phyloP scores from a whole-genome alignment of 768 basidiomycete genomes.

The Suillus fuscotomentosus region DNA sequence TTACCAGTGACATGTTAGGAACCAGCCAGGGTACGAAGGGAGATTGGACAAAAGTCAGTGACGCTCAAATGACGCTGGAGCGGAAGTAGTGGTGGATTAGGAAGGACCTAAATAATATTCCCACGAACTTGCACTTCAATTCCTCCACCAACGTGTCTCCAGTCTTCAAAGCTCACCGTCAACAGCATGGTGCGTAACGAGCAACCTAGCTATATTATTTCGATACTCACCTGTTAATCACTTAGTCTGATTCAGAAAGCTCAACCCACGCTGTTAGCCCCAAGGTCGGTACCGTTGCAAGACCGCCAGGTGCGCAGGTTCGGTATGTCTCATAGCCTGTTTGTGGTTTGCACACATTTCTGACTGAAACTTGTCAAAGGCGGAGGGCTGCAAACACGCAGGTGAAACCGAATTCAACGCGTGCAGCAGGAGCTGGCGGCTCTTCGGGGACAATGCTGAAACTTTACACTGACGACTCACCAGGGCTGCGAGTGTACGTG shows the following conservation, averaged over 20 bases:
- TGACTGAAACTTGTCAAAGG: conserved; percentile 34
- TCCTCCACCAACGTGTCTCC: background rate
- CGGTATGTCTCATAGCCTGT: conserved; percentile 48
- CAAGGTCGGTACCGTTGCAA: conserved; percentile 52
- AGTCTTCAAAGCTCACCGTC: background rate
- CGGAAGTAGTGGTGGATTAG: background rate
- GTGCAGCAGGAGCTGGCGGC: conserved; percentile 93
- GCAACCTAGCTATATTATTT: conserved; percentile 4
- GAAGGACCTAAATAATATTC: background rate
- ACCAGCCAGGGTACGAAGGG: background rate
- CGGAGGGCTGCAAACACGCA: conserved; percentile 71
- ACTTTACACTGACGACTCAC: conserved; percentile 97
- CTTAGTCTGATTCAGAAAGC: conserved; percentile 80
- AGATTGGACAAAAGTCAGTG: background rate
- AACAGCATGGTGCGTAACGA: conserved; percentile 4
- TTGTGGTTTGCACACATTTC: conserved; percentile 3
- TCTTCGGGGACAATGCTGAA: conserved; percentile 98
- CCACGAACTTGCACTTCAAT: background rate
- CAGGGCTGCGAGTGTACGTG: conserved; percentile 94
- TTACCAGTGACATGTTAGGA: background rate
- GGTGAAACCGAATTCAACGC: conserved; percentile 79
- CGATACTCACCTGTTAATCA: background rate
- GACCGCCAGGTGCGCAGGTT: conserved; percentile 79
- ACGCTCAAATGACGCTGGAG: background rate
- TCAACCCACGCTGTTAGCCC: conserved; percentile 42